Base-by-base conservation (phyloP, 306 rosid species). In the Sechiopsis laciniata region DNA sequence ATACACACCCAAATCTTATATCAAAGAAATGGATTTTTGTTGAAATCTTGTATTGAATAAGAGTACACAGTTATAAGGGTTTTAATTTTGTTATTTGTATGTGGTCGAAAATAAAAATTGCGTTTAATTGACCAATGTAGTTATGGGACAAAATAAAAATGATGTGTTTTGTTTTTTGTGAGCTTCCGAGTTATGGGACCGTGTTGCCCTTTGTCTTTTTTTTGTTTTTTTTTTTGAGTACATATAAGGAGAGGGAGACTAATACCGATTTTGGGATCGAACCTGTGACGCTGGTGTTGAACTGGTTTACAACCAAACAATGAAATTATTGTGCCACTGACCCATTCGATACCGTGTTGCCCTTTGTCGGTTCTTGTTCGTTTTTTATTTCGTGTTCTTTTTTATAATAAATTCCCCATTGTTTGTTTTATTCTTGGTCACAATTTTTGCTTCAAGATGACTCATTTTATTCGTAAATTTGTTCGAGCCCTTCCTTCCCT, bases 321-420 rank as follows among this genome's bases (percentile, higher is more conserved):
- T n/a, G n/a, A n/a, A n/a, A n/a, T n/a, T n/a, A n/a, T n/a, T n/a
- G n/a, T n/a, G n/a, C n/a, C n/a, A n/a, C n/a, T n/a, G n/a, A n/a
- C n/a, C n/a, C n/a, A n/a, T n/a, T n/a, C n/a, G n/a, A n/a, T n/a
- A 68, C 56, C n/a, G 6, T 2, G 73, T 21, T 48, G 56, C 40
- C 13, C 40, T 21, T 22, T 68, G 73, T 68, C 72, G 72, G 72
- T 66, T 66, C 72, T 66, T 45, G 11, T 66, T 29, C 17, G 5
- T 66, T 66, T 11, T 32, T 32, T 32, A 32, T 32, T 32, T 32
- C 37, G 37, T 32, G 4, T 32, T 32, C 37, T 20, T 20, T 56
- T 0, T 56, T 6, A n/a, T 32, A 32, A 32, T 6, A 57, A 20
- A 7, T 63, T 63, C 50, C 14, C 14, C 7, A 63, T 24, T 16